Evolutionary conservation across 768 basidiomycete species (phyloP).

Genomic region (Phanerochaete carnosa): DNA sequence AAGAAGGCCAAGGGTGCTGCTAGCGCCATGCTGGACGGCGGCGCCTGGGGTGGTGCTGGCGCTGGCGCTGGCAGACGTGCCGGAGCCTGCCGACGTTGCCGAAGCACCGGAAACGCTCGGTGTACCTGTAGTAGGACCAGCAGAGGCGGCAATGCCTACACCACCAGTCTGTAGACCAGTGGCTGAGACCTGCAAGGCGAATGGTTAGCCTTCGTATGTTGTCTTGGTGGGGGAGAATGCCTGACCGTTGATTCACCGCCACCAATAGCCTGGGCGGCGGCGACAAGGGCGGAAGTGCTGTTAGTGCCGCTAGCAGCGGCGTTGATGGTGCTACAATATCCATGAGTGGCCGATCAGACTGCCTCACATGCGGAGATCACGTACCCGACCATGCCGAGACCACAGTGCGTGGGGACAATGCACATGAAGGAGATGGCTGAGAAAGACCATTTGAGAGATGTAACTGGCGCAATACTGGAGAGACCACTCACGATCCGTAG

Average conservation of each 20-base stretch:
- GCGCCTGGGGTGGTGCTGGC: neutral
- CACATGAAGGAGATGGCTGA: constrained; percentile 53
- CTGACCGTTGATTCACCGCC: constrained; percentile 30
- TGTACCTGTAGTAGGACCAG: constrained; percentile 12
- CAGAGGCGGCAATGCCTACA: constrained; percentile 16
- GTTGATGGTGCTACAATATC: constrained; percentile 33
- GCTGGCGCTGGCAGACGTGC: constrained; percentile 4
- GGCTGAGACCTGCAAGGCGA: constrained; percentile 15
- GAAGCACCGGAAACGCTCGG: constrained; percentile 1
- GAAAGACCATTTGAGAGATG: neutral
- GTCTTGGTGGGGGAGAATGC: too few relatives aligned
- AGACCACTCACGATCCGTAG: constrained; percentile 41
- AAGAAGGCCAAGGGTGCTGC: neutral
- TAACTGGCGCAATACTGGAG: too few relatives aligned
- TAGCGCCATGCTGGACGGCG: neutral
- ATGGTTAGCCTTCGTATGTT: neutral
- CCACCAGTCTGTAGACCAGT: constrained; percentile 21
- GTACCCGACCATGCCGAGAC: constrained; percentile 42
- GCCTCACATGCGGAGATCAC: constrained; percentile 1
- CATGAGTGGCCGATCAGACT: neutral
- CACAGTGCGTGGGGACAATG: constrained; percentile 45
- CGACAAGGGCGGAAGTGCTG: constrained; percentile 35
- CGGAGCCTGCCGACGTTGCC: neutral
- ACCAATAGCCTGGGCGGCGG: constrained; percentile 36
- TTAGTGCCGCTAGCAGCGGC: constrained; percentile 38